Base-by-base conservation (phyloP, 75 land plant species). In the Sequoiadendron giganteum region DNA sequence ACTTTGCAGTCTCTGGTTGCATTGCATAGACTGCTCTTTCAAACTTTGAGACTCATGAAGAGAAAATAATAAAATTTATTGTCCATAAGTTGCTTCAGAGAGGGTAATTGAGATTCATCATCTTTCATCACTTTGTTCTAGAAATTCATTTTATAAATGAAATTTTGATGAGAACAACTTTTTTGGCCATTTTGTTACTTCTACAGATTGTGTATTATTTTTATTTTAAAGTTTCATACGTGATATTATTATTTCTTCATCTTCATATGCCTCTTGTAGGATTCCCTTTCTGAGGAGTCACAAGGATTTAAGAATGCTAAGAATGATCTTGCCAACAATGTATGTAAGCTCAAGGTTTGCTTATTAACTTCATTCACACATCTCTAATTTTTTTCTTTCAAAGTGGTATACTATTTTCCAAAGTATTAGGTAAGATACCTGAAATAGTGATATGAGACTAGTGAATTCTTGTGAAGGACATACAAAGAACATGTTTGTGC, bases 1-100 rank as follows among this genome's bases (percentile, higher is more conserved):
- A 89, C 91, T 0, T 90, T 96, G 88, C 95, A 95, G 90, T 95
- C 98, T n/a, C 88, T 85, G 93, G 95, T 32, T 94, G 92, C 32
- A 84, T 95, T 77, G 90, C 95, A 36, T 94, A 93, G 54, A 39
- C 88, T 88, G 90, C 91, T 76, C 49, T 85, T 55, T 84, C 90
- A 14, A 86, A 88, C 15, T 94, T 85, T 92, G 92, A 95, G 79
- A 30, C 88, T 52, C 90, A 85, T 18, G 93, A 90, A 80, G 85
- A 88, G 45, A 93, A 90, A 45, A 89, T 96, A 47, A 88, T 86
- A 16, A 18, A 80, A 36, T 94, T 87, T 87, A 88, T 96, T 68
- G 54, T 86, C 54, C 83, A 91, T 28, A 91, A 91, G 25, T 55
- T 96, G 15, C 88, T 96, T 65, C 39, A 52, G 54, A 56, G 91